Conservation (phyloP, 2,329 filamentous ascomycete genomes). For the Hypoxylon sp. region DNA sequence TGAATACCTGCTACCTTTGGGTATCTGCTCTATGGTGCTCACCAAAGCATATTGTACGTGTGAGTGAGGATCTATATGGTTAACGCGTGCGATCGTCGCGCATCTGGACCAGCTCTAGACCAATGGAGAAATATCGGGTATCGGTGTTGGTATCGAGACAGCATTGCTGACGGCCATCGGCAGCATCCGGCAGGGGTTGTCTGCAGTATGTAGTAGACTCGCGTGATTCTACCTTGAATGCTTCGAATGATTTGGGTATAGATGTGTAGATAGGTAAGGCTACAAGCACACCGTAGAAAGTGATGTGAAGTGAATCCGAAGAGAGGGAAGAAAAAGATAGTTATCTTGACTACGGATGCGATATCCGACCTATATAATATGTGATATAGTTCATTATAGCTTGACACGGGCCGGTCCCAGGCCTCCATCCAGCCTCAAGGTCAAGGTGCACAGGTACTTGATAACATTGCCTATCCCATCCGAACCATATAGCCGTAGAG, state of each 20-base stretch:
- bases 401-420: too few relatives aligned
- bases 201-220: background rate
- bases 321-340: too few relatives aligned
- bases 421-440: constrained; percentile 13
- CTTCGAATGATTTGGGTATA: too few relatives aligned
- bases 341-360: too few relatives aligned
- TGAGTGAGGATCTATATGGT: background rate
- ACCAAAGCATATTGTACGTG: background rate
- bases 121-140: background rate
- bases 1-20: background rate
- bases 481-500: too few relatives aligned
- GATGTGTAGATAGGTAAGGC: background rate
- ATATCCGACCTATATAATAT: too few relatives aligned
- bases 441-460: too few relatives aligned
- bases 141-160: background rate
- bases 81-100: background rate
- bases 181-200: background rate
- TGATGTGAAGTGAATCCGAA: too few relatives aligned
- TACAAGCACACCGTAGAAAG: background rate
- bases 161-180: background rate
- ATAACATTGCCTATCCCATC: too few relatives aligned
- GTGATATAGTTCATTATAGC: too few relatives aligned
- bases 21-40: background rate
- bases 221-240: background rate
- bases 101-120: background rate